A percentile compares a stretch with the other conserved stretches of the same genome.
phyloP scores from a whole-genome alignment of 257 asterid genomes.

The Knoxia roxburghii region DNA sequence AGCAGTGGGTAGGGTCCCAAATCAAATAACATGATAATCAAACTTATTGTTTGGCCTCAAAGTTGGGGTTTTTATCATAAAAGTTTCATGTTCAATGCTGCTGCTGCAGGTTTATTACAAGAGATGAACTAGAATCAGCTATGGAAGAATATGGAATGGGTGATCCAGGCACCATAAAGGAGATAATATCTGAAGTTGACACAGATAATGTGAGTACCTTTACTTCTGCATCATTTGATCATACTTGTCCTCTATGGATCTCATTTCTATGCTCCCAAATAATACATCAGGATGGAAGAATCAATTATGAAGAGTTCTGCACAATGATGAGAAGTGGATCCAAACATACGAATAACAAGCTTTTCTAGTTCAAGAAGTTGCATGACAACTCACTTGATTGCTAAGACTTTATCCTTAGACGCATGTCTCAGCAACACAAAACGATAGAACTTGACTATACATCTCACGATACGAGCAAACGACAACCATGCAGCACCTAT shows the following conservation, averaged over 20 bases:
- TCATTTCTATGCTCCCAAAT: not conserved
- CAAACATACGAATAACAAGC: slow-evolving; percentile 39
- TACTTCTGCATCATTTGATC: not conserved
- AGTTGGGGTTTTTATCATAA: not conserved
- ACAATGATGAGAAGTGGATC: slow-evolving; percentile 87
- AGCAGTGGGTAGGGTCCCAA: slow-evolving; percentile 59
- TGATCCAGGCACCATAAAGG: slow-evolving; percentile 54
- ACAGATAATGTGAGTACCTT: slow-evolving; percentile 63
- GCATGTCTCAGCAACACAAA: no score
- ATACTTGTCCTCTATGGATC: not conserved
- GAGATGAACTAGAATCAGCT: slow-evolving; percentile 80
- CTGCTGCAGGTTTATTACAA: slow-evolving; percentile 57
- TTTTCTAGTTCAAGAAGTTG: slow-evolving; percentile 28
- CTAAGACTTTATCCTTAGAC: no score
- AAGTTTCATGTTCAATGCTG: not conserved
- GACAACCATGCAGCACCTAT: no score
- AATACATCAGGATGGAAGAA: slow-evolving; percentile 69
- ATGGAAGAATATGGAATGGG: slow-evolving; percentile 80
- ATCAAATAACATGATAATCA: not conserved
- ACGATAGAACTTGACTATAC: no score
- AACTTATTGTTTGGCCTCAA: not conserved
- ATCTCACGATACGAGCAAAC: no score
- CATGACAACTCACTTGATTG: no score
- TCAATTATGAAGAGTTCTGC: slow-evolving; percentile 78
- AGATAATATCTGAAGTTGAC: slow-evolving; percentile 82